A percentile compares a stretch with the other conserved stretches of the same genome.
phyloP scores from a whole-genome alignment of 192 early-diverging fungal species.

The Phycomyces blakesleeanus region DNA sequence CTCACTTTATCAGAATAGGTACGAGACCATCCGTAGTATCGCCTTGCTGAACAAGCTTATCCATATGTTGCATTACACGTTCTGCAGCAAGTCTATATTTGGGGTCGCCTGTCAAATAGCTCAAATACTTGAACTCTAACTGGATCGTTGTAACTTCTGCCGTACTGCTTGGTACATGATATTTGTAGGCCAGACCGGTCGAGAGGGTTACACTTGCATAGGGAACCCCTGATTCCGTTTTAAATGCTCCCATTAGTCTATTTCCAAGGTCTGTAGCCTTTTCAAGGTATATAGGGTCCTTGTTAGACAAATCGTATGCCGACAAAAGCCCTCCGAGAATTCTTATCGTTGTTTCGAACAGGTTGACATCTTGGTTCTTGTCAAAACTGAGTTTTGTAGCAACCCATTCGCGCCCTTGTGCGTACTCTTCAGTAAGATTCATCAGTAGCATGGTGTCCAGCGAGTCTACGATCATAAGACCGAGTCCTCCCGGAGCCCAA shows the following conservation, averaged over 20 bases:
- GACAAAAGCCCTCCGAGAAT: conserved; percentile 81
- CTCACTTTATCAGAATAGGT: conserved; percentile 64
- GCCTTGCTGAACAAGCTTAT: conserved; percentile 38
- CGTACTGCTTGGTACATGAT: conserved; percentile 43
- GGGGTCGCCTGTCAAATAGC: conserved; percentile 67
- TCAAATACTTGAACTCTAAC: conserved; percentile 83
- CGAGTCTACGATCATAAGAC: conserved; percentile 81
- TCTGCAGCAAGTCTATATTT: conserved; percentile 74
- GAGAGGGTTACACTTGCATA: conserved; percentile 57
- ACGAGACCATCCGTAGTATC: conserved; percentile 62
- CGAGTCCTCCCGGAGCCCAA: conserved; percentile 66
- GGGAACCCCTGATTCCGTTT: conserved; percentile 66
- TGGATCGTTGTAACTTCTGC: conserved; percentile 84
- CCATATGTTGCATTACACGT: conserved; percentile 52
- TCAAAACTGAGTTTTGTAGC: conserved; percentile 56
- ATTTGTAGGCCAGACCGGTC: conserved; percentile 48
- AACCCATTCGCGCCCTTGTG: conserved; percentile 64
- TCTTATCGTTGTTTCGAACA: conserved; percentile 88
- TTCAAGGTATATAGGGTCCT: conserved; percentile 58
- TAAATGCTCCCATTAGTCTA: conserved; percentile 66
- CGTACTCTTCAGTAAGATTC: conserved; percentile 71
- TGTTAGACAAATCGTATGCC: conserved; percentile 72
- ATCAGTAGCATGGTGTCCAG: conserved; percentile 83
- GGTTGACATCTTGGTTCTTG: conserved; percentile 60
- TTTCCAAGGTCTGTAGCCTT: conserved; percentile 78